A percentile compares a stretch with the other conserved stretches of the same genome.
phyloP scores from a whole-genome alignment of 2,329 filamentous ascomycete genomes.

The Alternaria ethzedia region DNA sequence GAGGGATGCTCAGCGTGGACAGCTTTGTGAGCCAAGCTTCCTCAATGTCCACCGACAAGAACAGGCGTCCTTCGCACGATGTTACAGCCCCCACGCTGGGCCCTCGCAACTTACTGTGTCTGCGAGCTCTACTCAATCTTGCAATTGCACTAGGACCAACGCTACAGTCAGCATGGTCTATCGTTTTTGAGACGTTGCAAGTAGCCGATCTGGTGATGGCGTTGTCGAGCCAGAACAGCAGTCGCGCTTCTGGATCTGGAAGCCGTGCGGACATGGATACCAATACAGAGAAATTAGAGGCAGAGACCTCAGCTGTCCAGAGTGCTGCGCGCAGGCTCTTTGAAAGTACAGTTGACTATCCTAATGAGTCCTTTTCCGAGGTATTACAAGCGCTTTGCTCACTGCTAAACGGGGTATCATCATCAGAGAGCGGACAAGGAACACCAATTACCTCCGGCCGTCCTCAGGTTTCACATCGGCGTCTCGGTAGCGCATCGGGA shows the following conservation, averaged over 20 bases:
- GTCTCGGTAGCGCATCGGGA: conserved; percentile 53
- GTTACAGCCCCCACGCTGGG: conserved; percentile 64
- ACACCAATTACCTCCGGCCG: conserved; percentile 29
- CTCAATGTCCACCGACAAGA: conserved; percentile 60
- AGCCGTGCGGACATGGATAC: conserved; percentile 31
- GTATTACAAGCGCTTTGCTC: conserved; percentile 78
- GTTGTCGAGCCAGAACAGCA: conserved; percentile 38
- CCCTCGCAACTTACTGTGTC: conserved; percentile 86
- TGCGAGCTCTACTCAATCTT: conserved; percentile 90
- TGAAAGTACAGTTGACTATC: conserved; percentile 91
- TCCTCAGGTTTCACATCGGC: conserved; percentile 44
- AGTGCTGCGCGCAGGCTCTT: conserved; percentile 84
- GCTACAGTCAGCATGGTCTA: conserved; percentile 83
- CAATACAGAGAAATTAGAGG: conserved; percentile 59
- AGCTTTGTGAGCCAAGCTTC: conserved; percentile 67
- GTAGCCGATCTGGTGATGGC: conserved; percentile 88
- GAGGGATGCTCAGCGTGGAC: conserved; percentile 76
- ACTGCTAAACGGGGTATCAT: conserved; percentile 60
- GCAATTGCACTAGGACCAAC: conserved; percentile 94
- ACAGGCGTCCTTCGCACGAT: conserved; percentile 65
- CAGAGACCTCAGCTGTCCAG: conserved; percentile 87
- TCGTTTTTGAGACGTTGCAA: conserved; percentile 88
- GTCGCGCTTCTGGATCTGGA: conserved; percentile 23
- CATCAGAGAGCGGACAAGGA: conserved; percentile 31
- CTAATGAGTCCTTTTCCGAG: conserved; percentile 78